Conservation (phyloP, 2,329 filamentous ascomycete species). For the Colletotrichum incanum region DNA sequence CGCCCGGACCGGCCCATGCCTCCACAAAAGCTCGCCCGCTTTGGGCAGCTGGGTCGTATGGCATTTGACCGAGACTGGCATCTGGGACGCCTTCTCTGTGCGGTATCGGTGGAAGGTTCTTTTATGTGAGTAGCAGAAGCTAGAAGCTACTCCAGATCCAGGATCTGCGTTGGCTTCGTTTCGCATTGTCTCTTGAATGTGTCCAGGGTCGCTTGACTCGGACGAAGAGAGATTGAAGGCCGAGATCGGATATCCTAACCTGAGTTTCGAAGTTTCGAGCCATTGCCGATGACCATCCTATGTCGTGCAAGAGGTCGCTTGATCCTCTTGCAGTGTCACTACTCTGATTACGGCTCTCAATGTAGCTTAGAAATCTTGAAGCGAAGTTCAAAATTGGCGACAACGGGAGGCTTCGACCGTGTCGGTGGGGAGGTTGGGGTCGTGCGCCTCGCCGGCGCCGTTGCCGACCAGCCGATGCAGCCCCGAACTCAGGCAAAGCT, state of each 20-base stretch:
- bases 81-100: slow-evolving; percentile 13
- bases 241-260: not conserved
- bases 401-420: not conserved
- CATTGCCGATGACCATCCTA: not conserved
- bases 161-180: not conserved
- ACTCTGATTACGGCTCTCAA: no score
- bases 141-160: not conserved
- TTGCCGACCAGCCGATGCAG: slow-evolving; percentile 27
- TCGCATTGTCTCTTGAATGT: not conserved
- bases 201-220: not conserved
- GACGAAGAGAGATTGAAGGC: not conserved
- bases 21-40: slow-evolving; percentile 29
- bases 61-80: slow-evolving; percentile 12
- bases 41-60: slow-evolving; percentile 13
- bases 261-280: not conserved
- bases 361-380: not conserved
- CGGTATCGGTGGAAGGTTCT: slow-evolving; percentile 29
- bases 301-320: not conserved
- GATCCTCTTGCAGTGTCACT: not conserved
- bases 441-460: slow-evolving; percentile 23
- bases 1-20: slow-evolving; percentile 23
- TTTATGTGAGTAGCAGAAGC: not conserved
- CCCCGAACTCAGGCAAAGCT: slow-evolving; percentile 4
- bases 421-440: slow-evolving; percentile 8
- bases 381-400: not conserved